phyloP scores from a whole-genome alignment of 768 basidiomycete species.

The Russula lepida region DNA sequence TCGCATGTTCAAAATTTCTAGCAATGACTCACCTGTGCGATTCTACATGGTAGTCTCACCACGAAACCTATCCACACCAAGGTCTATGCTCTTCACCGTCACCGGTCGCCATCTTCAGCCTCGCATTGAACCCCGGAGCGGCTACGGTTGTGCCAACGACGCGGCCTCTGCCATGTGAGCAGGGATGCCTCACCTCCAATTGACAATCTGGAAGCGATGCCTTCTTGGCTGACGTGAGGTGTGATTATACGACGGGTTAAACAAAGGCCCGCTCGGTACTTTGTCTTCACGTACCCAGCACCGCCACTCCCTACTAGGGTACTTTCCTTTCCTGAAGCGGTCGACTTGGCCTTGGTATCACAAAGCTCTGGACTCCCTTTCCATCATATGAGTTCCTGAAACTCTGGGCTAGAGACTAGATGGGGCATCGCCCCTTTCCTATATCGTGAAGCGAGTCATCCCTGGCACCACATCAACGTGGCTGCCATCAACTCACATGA shows the following conservation, averaged over 20 bases:
- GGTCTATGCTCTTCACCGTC: neutral
- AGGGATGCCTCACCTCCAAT: neutral
- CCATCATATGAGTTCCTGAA: conserved; percentile 7
- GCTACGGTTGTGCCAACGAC: neutral
- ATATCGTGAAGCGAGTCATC: conserved; percentile 1
- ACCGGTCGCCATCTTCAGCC: neutral
- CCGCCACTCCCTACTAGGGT: neutral
- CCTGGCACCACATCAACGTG: neutral
- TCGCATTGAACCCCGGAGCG: neutral
- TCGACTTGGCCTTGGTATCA: neutral
- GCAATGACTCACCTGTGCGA: too few species aligned
- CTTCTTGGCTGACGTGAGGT: conserved; percentile 1
- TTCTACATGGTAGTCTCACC: neutral
- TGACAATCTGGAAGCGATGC: conserved; percentile 5
- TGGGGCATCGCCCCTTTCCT: neutral
- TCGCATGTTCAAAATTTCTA: neutral
- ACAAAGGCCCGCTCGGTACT: neutral
- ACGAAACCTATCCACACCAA: neutral
- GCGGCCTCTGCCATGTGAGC: neutral
- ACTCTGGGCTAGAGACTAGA: neutral
- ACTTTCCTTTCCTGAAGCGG: neutral
- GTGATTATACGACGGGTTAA: conserved; percentile 4
- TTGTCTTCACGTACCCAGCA: conserved; percentile 2
- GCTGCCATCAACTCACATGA: neutral
- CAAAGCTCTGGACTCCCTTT: neutral